Evolutionary conservation across 2,329 filamentous ascomycete species (phyloP).

Genomic region (Fusarium beomiforme): DNA sequence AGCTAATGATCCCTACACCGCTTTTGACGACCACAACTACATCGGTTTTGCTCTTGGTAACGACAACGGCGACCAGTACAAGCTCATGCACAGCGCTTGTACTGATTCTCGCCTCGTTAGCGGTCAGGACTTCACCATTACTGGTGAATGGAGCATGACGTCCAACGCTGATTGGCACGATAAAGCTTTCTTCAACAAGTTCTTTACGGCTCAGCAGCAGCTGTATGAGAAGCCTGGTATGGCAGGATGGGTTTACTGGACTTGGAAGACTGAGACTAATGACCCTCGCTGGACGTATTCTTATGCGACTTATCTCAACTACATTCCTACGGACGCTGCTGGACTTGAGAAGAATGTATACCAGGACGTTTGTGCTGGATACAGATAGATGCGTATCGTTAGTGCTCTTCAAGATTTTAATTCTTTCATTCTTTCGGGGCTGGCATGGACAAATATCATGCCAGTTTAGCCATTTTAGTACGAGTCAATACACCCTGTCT

Average conservation of each 20-base stretch:
- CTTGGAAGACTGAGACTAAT: slow-evolving; percentile 31
- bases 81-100: slow-evolving; percentile 30
- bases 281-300: slow-evolving; percentile 34
- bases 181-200: slow-evolving; percentile 23
- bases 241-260: slow-evolving; percentile 32
- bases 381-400: background rate
- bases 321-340: slow-evolving; percentile 28
- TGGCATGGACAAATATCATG: no score
- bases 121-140: slow-evolving; percentile 23
- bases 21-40: slow-evolving; percentile 33
- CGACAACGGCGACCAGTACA: background rate
- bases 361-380: slow-evolving; percentile 20
- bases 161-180: slow-evolving; percentile 23
- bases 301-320: slow-evolving; percentile 15
- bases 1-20: slow-evolving; percentile 5
- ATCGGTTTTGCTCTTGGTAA: slow-evolving; percentile 19
- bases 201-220: slow-evolving; percentile 33
- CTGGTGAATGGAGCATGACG: slow-evolving; percentile 35
- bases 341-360: slow-evolving; percentile 31
- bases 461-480: no score
- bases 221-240: slow-evolving; percentile 30
- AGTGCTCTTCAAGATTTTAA: no score
- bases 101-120: slow-evolving; percentile 13
- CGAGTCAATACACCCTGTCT: no score
- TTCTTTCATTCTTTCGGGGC: no score